Evolutionary conservation across 805 yeast genomes (phyloP).

Genomic region (Sugiyamaella chiloensis): DNA sequence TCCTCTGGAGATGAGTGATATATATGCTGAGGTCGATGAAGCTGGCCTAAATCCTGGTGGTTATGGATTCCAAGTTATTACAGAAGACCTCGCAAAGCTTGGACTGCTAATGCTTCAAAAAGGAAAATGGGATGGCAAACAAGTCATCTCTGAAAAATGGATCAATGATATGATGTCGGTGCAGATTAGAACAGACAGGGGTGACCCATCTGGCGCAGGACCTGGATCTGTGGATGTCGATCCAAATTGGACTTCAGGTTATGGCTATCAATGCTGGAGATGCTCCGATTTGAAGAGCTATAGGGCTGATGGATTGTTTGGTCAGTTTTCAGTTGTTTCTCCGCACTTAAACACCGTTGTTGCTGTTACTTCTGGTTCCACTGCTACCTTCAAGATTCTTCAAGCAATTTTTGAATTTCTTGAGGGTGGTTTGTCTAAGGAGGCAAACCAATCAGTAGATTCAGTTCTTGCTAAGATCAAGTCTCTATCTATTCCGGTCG

Average conservation of each 20-base stretch:
- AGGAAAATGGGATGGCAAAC: constrained; percentile 19
- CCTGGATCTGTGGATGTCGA: neutral
- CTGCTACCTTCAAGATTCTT: constrained; percentile 4
- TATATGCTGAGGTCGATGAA: constrained; percentile 5
- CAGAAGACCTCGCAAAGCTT: constrained; percentile 19
- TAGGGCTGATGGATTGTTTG: constrained; percentile 20
- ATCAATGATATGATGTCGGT: constrained; percentile 9
- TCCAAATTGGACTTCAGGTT: constrained; percentile 13
- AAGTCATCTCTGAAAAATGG: constrained; percentile 13
- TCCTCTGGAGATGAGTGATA: constrained; percentile 16
- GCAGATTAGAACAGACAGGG: constrained; percentile 10
- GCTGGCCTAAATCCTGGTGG: constrained; percentile 14
- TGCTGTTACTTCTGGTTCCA: constrained; percentile 16
- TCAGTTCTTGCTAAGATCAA: neutral
- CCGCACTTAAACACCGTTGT: constrained; percentile 14
- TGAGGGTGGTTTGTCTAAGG: neutral
- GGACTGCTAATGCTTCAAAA: constrained; percentile 13
- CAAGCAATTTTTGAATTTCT: constrained; percentile 2
- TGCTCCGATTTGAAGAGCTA: constrained; percentile 6
- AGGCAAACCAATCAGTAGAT: neutral
- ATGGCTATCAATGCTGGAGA: constrained; percentile 19
- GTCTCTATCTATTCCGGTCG: neutral
- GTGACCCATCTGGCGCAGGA: neutral
- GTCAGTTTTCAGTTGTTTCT: constrained; percentile 15
- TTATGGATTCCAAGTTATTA: constrained; percentile 16